These are phyloP conservation scores for Scalesia atractyloides DNA, from an alignment of 129 eudicot genomes.

Conservation along the genomic window DNA sequence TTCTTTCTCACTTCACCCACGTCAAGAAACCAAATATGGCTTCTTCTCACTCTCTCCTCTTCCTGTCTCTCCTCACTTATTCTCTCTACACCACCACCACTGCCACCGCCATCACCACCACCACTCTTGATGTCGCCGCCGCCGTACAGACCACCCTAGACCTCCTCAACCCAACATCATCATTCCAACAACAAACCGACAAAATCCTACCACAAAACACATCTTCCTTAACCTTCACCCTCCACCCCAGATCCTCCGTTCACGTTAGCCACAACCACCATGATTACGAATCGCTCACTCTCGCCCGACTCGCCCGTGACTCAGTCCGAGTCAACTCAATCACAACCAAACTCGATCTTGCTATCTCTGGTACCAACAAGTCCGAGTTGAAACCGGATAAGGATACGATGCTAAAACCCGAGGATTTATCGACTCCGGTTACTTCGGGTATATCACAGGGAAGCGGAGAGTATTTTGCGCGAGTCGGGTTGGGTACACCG, in stretches of 20 bases:
- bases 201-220: neutral
- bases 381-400: conserved; percentile 34
- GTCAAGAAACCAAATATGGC: conserved; percentile 27
- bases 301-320: conserved; percentile 60
- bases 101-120: conserved; percentile 15
- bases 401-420: conserved; percentile 9
- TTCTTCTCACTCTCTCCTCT: conserved; percentile 12
- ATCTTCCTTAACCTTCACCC: conserved; percentile 35
- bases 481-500: conserved; percentile 76
- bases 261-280: conserved; percentile 23
- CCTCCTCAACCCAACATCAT: conserved; percentile 25
- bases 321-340: conserved; percentile 47
- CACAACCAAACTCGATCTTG: conserved; percentile 16
- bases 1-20: conserved; percentile 32
- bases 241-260: conserved; percentile 53
- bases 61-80: conserved; percentile 28
- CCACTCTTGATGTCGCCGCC: conserved; percentile 34
- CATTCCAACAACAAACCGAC: neutral
- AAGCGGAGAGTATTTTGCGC: conserved; percentile 79
- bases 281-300: conserved; percentile 52
- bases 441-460: conserved; percentile 66
- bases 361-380: conserved; percentile 19
- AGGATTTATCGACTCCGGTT: conserved; percentile 46
- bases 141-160: conserved; percentile 39
- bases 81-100: conserved; percentile 11